Base-by-base conservation (phyloP, 495 filamentous ascomycete genomes). In the Penicillium cosmopolitanum region DNA sequence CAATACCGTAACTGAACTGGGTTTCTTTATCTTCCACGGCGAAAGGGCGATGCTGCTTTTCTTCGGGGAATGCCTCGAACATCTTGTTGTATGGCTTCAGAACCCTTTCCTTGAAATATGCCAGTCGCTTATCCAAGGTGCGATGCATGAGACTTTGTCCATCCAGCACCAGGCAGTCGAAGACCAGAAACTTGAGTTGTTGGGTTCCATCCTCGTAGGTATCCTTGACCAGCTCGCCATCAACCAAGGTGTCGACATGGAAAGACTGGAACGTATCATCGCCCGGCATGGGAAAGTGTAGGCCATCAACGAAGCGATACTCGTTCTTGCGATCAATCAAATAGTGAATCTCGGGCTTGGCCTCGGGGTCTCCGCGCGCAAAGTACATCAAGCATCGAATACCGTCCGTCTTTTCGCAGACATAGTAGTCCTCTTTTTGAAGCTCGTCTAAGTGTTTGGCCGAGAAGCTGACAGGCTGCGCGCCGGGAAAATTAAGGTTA, bases 361-460 rank as follows among this genome's bases (percentile, higher is more conserved):
- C 75, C 23, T 81, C 79, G 23, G 74, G 67, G 34, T 79, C 79
- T 11, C 79, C 78, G 46, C 72, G 67, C 58, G 90, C 89, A 61
- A 93, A 87, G 80, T 94, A 98, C 70, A 98, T 86, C 19, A 98
- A 83, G 71, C 93, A 97, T 43, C 95, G 87, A 65, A 98, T 92
- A 36, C 95, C 95, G 69, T 98, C 95, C 0, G 94, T 96, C 75
- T 98, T 98, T 76, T 98, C 95, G 79, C 95, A 97, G 63, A 98
- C 90, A 69, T 91, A 98, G 76, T 97, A 98, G 72, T 98, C 95
- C 53, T 87, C 78, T 40, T 80, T 82, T 38, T 87, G 85, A 10
- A 98, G 80, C 75, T 93, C 93, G 2, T 84, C 72, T 5, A 97
- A 69, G 68, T 98, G 95, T 57, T 83, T 79, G 21, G 86, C 75